phyloP scores from a whole-genome alignment of 805 yeast genomes.

The Cyberlindnera saturnus region DNA sequence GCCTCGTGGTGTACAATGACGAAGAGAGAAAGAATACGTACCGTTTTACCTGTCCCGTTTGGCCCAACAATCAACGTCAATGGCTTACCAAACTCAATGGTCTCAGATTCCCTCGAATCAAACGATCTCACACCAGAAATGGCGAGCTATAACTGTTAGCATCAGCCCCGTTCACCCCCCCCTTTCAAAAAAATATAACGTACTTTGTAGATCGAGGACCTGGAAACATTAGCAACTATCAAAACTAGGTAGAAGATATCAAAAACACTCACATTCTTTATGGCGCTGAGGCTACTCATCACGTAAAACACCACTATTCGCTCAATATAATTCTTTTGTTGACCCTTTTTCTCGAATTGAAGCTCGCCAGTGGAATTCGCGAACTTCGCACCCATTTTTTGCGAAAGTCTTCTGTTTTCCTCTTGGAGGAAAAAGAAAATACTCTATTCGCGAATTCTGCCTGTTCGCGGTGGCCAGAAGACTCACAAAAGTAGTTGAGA shows the following conservation, averaged over 20 bases:
- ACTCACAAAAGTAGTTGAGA: too few relatives aligned
- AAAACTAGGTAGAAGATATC: not conserved
- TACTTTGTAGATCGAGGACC: conserved; percentile 24
- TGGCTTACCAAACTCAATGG: conserved; percentile 85
- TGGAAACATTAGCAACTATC: conserved; percentile 1
- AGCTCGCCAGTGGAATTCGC: too few relatives aligned
- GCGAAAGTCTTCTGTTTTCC: too few relatives aligned
- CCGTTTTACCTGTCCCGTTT: conserved; percentile 93
- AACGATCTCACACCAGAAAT: conserved; percentile 90
- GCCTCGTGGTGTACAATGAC: not conserved
- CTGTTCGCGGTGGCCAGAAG: too few relatives aligned
- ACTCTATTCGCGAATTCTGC: too few relatives aligned
- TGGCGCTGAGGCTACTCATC: too few relatives aligned
- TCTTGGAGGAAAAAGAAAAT: too few relatives aligned
- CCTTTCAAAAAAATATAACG: not conserved
- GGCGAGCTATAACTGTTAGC: conserved; percentile 39
- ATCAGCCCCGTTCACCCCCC: not conserved
- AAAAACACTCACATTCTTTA: not conserved
- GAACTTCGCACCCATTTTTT: too few relatives aligned
- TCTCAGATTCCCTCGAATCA: conserved; percentile 76
- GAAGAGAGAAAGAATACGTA: conserved; percentile 11
- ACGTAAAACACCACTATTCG: too few relatives aligned
- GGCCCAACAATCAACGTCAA: conserved; percentile 91
- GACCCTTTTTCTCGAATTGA: too few relatives aligned
- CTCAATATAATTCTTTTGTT: too few relatives aligned